These are phyloP conservation scores for Metarhizium album DNA, from an alignment of 2,329 filamentous ascomycete species.

Conservation along the genomic window DNA sequence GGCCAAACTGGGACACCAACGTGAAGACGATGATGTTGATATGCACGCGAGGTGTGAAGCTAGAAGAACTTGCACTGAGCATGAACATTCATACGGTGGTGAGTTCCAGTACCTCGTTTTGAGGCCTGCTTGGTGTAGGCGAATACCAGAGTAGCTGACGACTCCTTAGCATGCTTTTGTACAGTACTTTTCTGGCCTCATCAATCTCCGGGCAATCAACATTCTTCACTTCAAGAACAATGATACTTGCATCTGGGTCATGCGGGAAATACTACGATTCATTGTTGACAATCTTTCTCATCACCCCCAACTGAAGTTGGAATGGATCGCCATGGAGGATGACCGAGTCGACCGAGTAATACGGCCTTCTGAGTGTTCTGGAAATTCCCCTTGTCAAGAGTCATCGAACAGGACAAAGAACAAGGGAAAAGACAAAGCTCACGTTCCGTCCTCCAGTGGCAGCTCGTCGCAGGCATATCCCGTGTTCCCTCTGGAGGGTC, in stretches of 20 bases:
- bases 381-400: slow-evolving; percentile 18
- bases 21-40: slow-evolving; percentile 43
- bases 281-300: slow-evolving; percentile 47
- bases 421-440: slow-evolving; percentile 23
- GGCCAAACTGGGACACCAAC: slow-evolving; percentile 45
- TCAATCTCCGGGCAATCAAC: slow-evolving; percentile 43
- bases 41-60: slow-evolving; percentile 34
- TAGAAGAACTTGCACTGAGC: slow-evolving; percentile 46
- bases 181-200: slow-evolving; percentile 37
- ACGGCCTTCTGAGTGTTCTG: slow-evolving; percentile 22
- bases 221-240: slow-evolving; percentile 43
- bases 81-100: slow-evolving; percentile 45
- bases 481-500: slow-evolving; percentile 17
- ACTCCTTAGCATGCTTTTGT: slow-evolving; percentile 43
- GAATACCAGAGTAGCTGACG: background rate
- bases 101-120: slow-evolving; percentile 19
- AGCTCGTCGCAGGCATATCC: slow-evolving; percentile 14
- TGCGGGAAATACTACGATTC: slow-evolving; percentile 47
- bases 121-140: background rate
- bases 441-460: slow-evolving; percentile 6
- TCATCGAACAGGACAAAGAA: slow-evolving; percentile 22
- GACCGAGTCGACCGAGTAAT: slow-evolving; percentile 38
- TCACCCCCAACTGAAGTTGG: slow-evolving; percentile 42
- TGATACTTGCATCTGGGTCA: slow-evolving; percentile 45
- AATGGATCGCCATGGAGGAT: slow-evolving; percentile 47